phyloP scores from a whole-genome alignment of 2,329 filamentous ascomycete genomes.

The Penicillium sclerotigenum region DNA sequence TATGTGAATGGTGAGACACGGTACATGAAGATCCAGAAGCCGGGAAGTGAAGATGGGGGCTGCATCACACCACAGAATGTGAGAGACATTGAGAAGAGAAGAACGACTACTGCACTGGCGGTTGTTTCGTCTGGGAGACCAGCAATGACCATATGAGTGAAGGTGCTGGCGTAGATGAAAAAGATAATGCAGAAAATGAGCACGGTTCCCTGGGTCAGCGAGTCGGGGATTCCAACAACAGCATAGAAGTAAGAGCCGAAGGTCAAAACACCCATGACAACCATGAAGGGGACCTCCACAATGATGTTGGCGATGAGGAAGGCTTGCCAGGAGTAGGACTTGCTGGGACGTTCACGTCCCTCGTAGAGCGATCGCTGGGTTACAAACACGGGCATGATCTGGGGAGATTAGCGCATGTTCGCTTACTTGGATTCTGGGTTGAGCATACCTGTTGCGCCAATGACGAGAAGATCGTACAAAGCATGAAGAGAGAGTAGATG shows the following conservation, averaged over 20 bases:
- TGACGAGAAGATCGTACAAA: constrained; percentile 65
- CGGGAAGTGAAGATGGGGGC: constrained; percentile 61
- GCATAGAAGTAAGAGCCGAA: constrained; percentile 85
- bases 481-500: constrained; percentile 80
- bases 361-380: constrained; percentile 78
- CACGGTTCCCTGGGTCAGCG: constrained; percentile 70
- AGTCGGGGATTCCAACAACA: constrained; percentile 57
- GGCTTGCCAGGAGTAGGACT: constrained; percentile 80
- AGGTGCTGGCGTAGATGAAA: constrained; percentile 76
- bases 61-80: constrained; percentile 69
- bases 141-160: constrained; percentile 74
- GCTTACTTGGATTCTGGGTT: neutral
- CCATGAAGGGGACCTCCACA: constrained; percentile 83
- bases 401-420: constrained; percentile 21
- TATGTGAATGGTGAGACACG: constrained; percentile 55
- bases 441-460: constrained; percentile 14
- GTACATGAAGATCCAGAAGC: constrained; percentile 66
- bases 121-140: constrained; percentile 71
- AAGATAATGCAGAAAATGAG: constrained; percentile 74
- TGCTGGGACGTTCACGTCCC: constrained; percentile 77
- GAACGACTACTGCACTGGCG: constrained; percentile 69
- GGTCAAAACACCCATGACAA: constrained; percentile 68
- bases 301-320: constrained; percentile 81
- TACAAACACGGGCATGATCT: constrained; percentile 75
- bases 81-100: constrained; percentile 79